Base-by-base conservation (phyloP, 1,284 basidiomycete species). In the Caloboletus firmus region DNA sequence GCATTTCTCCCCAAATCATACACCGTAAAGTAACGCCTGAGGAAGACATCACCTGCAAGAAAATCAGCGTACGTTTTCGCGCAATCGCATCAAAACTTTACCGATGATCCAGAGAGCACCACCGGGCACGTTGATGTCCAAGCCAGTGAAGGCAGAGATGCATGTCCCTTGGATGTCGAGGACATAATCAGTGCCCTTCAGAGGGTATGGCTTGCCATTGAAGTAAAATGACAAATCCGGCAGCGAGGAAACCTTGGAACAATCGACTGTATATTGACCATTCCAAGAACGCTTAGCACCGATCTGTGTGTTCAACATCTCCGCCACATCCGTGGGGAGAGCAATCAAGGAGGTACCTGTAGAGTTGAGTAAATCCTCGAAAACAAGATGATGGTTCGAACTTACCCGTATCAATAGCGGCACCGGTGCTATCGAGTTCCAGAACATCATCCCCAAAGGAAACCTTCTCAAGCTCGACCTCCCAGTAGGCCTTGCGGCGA, bases 401-500 rank as follows among this genome's bases (percentile, higher is more conserved):
- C 75, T 71, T 67, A 85, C 93, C 95, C 31, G 95, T 98, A 72
- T 98, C 95, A 63, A 98, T 98, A 48, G 95, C 95, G 62, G 95
- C 95, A 49, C 95, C 94, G 51, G 94, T 94, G 75, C 85, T 88
- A 63, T 95, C 91, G 17, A 96, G 81, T 63, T 95, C 90, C 40
- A 96, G 81, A 45, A 79, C 81, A 49, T 96, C 95, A 48, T 88
- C 81, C 53, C 94, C 95, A 57, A 98, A 95, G 7, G 76, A 69
- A 54, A 98, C 83, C 71, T 87, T 87, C 75, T 93, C 81, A 26
- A 99, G 85, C 72, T 95, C 94, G 54, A 98, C 93, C 72, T 98
- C 93, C 97, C 97, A 99, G 79, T 99, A 99, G 8, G 95, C 97
- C 80, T 93, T 95, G 68, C 95, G 86, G 66, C 95, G 90, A 55